Base-by-base conservation (phyloP, 2,329 filamentous ascomycete genomes). In the Harringtonia lauricola region DNA sequence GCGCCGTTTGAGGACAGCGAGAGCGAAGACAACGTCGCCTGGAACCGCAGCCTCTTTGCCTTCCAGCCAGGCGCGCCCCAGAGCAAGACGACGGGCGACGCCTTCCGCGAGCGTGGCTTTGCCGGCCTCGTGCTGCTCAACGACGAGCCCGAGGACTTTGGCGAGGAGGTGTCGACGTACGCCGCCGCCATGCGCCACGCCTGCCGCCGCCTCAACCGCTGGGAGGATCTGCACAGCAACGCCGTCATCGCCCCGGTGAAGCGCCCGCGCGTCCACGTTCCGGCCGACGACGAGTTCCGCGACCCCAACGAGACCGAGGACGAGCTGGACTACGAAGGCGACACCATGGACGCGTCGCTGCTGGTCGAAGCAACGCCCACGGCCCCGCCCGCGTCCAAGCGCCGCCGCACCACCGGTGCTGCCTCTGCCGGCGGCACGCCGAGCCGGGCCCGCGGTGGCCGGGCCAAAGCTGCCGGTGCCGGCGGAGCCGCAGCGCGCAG, bases 81-180 rank as follows among this genome's bases (percentile, higher is more conserved):
- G 18, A 46, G 26, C 38, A 46, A 46, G 45, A 8, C 26, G 14
- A 55, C 57, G 44, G 52, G 55, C 26, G 47, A 49, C 3, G 46
- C 58, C 17, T 80, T 79, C 52, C 66, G 71, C 30, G 74, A 79
- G 55, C 65, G 65, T 48, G 76, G 78, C 8, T 66, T 79, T 42
- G 75, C 71, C n/a, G 86, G 80, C 1, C 69, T 86, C 33, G 76
- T 74, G 42, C 79, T 74, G 28, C 64, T 84, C 1, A 63, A 63
- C 18, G 62, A 64, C 15, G 84, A 89, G 57, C 61, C 70, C 0
- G 81, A 86, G 48, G 85, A 90, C 61, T 84, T 79, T 52, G 86
- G 86, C 36, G 86, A 90, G 59, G 83, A 90, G 59, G 70, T 78
- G 7, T 71, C 72, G 43, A 70, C 76, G 2, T 81, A 85, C 46